These are phyloP conservation scores for Claviceps digitariae DNA, from an alignment of 2,329 filamentous ascomycete genomes.

Conservation along the genomic window DNA sequence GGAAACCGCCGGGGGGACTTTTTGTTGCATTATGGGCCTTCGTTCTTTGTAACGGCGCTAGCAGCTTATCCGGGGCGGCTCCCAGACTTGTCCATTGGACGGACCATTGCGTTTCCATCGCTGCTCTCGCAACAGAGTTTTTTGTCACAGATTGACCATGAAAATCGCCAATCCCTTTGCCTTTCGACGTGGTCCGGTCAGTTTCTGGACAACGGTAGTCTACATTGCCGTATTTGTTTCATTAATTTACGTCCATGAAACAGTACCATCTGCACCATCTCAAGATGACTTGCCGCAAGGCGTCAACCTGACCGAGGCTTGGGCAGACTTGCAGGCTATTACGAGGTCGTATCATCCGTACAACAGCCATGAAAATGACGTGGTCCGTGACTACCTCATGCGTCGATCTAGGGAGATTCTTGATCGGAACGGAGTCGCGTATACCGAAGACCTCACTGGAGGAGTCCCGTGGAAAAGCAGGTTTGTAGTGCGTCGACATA, in stretches of 20 bases:
- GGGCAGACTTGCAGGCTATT: constrained; percentile 66
- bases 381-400: constrained; percentile 64
- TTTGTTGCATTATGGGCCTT: neutral
- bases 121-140: neutral
- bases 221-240: constrained; percentile 69
- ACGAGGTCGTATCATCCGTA: constrained; percentile 73
- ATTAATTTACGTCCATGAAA: constrained; percentile 60
- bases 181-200: constrained; percentile 72
- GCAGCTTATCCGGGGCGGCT: neutral
- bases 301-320: constrained; percentile 73
- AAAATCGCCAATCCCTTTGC: constrained; percentile 44
- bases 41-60: neutral
- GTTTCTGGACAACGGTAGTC: constrained; percentile 59
- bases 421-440: constrained; percentile 41
- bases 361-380: constrained; percentile 74
- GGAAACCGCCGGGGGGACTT: neutral
- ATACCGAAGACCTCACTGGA: constrained; percentile 25
- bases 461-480: constrained; percentile 14
- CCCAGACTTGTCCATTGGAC: neutral
- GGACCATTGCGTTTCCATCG: neutral
- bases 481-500: neutral
- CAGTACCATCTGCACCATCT: constrained; percentile 53
- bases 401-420: constrained; percentile 57
- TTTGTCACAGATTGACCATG: constrained; percentile 11
- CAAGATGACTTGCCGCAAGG: constrained; percentile 37